These are phyloP conservation scores for Thielaviopsis cerberus DNA, from an alignment of 2,329 filamentous ascomycete genomes.

Conservation along the genomic window DNA sequence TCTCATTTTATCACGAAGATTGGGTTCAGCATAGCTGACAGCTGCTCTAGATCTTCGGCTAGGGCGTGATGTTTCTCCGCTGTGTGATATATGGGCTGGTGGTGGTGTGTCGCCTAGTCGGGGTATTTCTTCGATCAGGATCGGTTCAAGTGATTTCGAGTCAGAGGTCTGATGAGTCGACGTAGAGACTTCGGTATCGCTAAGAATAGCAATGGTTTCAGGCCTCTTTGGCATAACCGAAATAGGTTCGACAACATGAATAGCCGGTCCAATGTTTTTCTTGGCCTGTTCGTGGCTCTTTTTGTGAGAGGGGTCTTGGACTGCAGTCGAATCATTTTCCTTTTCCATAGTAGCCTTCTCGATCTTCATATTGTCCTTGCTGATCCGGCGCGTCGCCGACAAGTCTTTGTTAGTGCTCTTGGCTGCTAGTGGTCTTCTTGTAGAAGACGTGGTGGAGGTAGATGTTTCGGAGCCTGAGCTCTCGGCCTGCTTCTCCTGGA, in stretches of 20 bases:
- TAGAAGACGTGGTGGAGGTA: constrained; percentile 14
- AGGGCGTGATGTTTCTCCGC: constrained; percentile 40
- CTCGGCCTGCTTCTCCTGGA: constrained; percentile 16
- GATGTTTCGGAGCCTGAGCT: neutral
- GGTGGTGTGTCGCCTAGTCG: constrained; percentile 37
- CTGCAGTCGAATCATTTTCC: neutral
- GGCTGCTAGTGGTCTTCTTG: constrained; percentile 31
- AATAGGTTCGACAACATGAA: constrained; percentile 3
- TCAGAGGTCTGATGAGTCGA: constrained; percentile 16
- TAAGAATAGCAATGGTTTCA: constrained; percentile 9
- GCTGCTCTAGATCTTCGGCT: constrained; percentile 48
- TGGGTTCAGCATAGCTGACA: constrained; percentile 70
- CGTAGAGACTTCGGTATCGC: constrained; percentile 16
- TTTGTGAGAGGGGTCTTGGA: neutral
- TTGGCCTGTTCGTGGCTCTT: neutral
- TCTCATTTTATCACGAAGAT: constrained; percentile 66
- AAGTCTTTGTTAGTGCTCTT: constrained; percentile 45
- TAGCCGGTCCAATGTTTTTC: neutral
- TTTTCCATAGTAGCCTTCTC: neutral
- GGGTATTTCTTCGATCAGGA: constrained; percentile 18
- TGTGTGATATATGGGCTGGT: constrained; percentile 35
- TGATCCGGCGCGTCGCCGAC: constrained; percentile 13
- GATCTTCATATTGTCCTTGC: neutral
- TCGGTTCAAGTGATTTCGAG: constrained; percentile 28
- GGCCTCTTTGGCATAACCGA: constrained; percentile 2